These are phyloP conservation scores for Mucor piriformis DNA, from an alignment of 371 early-diverging fungal species.

Conservation along the genomic window DNA sequence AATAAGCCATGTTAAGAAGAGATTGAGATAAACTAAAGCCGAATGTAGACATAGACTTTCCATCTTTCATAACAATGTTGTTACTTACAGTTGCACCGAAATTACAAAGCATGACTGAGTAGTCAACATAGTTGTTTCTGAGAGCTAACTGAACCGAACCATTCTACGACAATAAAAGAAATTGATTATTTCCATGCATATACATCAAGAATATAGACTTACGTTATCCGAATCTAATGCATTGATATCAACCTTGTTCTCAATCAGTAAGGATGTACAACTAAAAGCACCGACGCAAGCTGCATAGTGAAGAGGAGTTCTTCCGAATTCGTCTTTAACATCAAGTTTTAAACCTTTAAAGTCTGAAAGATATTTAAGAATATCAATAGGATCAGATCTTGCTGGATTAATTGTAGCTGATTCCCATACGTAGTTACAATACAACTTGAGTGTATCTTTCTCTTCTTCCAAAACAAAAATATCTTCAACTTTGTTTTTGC, in stretches of 20 bases:
- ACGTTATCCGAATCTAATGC: constrained; percentile 53
- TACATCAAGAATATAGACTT: background rate
- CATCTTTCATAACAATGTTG: constrained; percentile 36
- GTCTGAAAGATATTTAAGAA: constrained; percentile 43
- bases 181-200: background rate
- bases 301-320: constrained; percentile 67
- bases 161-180: constrained; percentile 27
- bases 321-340: constrained; percentile 38
- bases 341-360: constrained; percentile 29
- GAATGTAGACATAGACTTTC: constrained; percentile 35
- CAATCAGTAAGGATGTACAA: constrained; percentile 48
- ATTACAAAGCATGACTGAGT: constrained; percentile 56
- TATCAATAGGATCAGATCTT: constrained; percentile 62
- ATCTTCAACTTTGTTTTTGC: background rate
- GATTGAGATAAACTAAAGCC: constrained; percentile 41
- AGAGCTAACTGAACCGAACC: constrained; percentile 55
- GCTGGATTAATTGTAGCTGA: background rate
- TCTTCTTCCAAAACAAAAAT: constrained; percentile 3
- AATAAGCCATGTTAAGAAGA: constrained; percentile 59
- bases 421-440: constrained; percentile 10
- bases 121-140: constrained; percentile 54
- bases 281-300: constrained; percentile 62
- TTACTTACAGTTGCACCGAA: constrained; percentile 39
- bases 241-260: constrained; percentile 38
- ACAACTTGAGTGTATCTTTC: constrained; percentile 6